Evolutionary conservation across 2,329 filamentous ascomycete species (phyloP).

Genomic region (Fusarium aywerte): DNA sequence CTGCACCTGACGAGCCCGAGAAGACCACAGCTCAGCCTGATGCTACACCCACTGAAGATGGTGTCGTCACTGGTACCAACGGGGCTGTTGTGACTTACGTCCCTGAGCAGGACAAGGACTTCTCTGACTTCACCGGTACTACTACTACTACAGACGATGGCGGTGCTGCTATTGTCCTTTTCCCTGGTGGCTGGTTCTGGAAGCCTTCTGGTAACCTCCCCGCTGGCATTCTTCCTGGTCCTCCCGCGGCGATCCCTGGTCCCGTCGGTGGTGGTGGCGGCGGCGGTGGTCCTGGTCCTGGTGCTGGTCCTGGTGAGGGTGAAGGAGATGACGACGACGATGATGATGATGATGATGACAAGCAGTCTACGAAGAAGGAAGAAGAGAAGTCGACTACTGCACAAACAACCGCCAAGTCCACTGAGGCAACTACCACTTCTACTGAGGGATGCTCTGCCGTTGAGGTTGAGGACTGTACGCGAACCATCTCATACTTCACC

Average conservation of each 20-base stretch:
- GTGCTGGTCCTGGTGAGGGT: not conserved
- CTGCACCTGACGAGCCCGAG: not conserved
- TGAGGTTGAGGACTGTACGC: slow-evolving; percentile 13
- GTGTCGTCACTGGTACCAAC: slow-evolving; percentile 9
- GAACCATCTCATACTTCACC: slow-evolving; percentile 15
- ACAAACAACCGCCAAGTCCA: not conserved
- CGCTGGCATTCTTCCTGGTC: not conserved
- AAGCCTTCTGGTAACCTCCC: slow-evolving; percentile 14
- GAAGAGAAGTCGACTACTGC: slow-evolving; percentile 11
- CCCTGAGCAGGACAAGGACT: slow-evolving; percentile 17
- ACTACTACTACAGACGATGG: slow-evolving; percentile 18
- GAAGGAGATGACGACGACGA: not conserved
- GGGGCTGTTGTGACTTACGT: slow-evolving; percentile 9
- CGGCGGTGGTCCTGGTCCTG: too few relatives aligned
- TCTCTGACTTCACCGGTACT: slow-evolving; percentile 11
- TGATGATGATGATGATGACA: not conserved
- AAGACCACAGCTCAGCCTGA: slow-evolving; percentile 1
- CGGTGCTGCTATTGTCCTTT: slow-evolving; percentile 6
- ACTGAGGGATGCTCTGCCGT: slow-evolving; percentile 12
- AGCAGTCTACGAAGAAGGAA: not conserved
- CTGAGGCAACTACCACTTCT: slow-evolving; percentile 11
- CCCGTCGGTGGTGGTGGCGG: not conserved
- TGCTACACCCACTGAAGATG: slow-evolving; percentile 3
- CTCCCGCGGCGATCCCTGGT: not conserved
- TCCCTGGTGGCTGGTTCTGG: slow-evolving; percentile 23